Percentiles rank a stretch among this genome's conserved stretches.
phyloP scores from a whole-genome alignment of 192 early-diverging fungal genomes.

The Coemansia sp. region DNA sequence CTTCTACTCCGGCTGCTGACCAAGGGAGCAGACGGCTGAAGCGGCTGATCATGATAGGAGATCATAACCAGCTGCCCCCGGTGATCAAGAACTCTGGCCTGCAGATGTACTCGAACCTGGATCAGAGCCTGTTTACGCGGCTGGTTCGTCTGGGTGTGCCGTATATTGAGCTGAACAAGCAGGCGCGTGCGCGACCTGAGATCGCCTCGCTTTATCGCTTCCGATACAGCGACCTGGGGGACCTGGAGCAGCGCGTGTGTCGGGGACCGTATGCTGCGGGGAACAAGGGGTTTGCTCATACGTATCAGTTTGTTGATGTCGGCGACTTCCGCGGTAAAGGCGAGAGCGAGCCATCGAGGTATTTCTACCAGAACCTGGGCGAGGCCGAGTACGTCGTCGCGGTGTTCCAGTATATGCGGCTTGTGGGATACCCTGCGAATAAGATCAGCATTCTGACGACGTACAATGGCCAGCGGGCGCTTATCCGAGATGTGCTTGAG shows the following conservation, averaged over 20 bases:
- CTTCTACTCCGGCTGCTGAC: background rate
- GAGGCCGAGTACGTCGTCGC: slow-evolving; percentile 98
- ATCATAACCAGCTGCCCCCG: slow-evolving; percentile 96
- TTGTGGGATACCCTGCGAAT: slow-evolving; percentile 87
- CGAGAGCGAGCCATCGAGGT: slow-evolving; percentile 80
- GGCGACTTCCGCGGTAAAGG: slow-evolving; percentile 71
- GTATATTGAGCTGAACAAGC: slow-evolving; percentile 73
- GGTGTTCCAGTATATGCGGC: slow-evolving; percentile 92
- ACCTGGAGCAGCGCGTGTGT: slow-evolving; percentile 56
- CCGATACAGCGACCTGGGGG: slow-evolving; percentile 72
- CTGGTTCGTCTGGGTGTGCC: slow-evolving; percentile 94
- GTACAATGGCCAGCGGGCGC: slow-evolving; percentile 93
- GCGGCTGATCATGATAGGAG: slow-evolving; percentile 94
- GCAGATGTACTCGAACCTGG: slow-evolving; percentile 85
- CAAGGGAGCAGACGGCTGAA: slow-evolving; percentile 57
- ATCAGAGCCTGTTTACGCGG: slow-evolving; percentile 90
- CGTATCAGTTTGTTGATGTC: slow-evolving; percentile 90
- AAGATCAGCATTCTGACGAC: slow-evolving; percentile 92
- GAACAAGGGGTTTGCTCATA: slow-evolving; percentile 82
- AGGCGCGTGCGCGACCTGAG: slow-evolving; percentile 77
- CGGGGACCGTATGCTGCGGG: slow-evolving; percentile 59
- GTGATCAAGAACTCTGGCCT: slow-evolving; percentile 88
- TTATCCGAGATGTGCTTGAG: slow-evolving; percentile 87
- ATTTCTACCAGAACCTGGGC: slow-evolving; percentile 94
- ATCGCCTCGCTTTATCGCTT: slow-evolving; percentile 84